These are phyloP conservation scores for Oxytropis ochrocephala DNA, from an alignment of 306 rosid genomes.

Conservation along the genomic window DNA sequence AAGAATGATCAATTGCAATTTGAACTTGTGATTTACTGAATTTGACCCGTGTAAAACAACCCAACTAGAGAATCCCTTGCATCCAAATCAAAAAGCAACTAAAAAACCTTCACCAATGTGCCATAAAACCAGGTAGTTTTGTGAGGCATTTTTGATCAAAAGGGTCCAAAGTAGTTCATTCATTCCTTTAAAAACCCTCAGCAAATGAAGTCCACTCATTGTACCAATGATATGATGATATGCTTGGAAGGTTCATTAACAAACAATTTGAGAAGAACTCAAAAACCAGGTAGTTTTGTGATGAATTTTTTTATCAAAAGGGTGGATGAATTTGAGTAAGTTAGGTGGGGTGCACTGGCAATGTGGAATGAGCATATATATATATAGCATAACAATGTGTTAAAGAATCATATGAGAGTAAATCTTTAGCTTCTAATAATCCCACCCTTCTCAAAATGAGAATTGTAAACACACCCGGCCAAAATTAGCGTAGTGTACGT, in stretches of 20 bases:
- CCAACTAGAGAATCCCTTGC: constrained; percentile 92
- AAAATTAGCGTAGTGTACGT: no score
- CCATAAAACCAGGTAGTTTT: no score
- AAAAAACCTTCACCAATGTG: constrained; percentile 53
- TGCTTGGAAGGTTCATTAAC: constrained; percentile 57
- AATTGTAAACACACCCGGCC: no score
- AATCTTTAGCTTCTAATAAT: no score
- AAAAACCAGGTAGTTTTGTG: constrained; percentile 40
- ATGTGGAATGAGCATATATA: no score
- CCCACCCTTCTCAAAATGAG: no score
- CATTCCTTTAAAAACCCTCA: constrained; percentile 18
- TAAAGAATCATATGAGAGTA: no score
- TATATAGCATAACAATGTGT: no score
- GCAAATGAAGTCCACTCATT: constrained; percentile 61
- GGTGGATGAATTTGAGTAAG: constrained; percentile 55
- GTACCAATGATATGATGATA: constrained; percentile 58
- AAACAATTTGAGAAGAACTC: constrained; percentile 66
- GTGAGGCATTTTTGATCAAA: no score
- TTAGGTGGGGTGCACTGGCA: constrained; percentile 36
- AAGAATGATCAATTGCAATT: constrained; percentile 80
- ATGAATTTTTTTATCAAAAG: constrained; percentile 46
- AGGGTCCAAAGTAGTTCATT: constrained; percentile 41
- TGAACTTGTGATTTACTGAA: constrained; percentile 63
- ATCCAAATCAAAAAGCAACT: constrained; percentile 58
- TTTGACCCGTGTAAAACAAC: constrained; percentile 43